phyloP scores from a whole-genome alignment of 2,329 filamentous ascomycete species.

The Sclerotinia nivalis region DNA sequence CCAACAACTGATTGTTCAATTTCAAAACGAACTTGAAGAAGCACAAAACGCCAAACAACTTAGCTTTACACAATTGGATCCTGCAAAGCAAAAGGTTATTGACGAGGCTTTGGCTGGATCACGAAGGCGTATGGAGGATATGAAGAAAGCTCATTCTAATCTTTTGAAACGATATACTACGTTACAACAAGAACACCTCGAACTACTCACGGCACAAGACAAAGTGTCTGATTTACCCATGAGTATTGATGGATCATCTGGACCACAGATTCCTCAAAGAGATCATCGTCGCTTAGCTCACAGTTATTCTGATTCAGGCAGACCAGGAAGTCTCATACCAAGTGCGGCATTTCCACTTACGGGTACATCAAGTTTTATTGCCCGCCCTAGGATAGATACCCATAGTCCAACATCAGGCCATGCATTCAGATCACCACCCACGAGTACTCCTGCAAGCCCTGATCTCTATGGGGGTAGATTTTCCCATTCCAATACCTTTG shows the following conservation, averaged over 20 bases:
- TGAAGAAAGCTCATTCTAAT: constrained; percentile 54
- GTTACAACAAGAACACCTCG: constrained; percentile 47
- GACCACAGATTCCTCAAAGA: background rate
- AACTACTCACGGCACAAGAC: background rate
- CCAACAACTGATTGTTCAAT: constrained; percentile 32
- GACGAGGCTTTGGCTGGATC: constrained; percentile 31
- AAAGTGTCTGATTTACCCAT: constrained; percentile 7
- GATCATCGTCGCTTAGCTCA: constrained; percentile 15
- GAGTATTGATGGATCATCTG: constrained; percentile 17
- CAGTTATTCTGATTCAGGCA: constrained; percentile 6
- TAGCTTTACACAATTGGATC: background rate
- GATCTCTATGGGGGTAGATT: constrained; percentile 21
- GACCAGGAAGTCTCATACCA: background rate
- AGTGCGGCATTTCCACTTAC: constrained; percentile 5
- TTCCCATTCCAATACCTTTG: constrained; percentile 3
- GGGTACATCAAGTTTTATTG: constrained; percentile 8
- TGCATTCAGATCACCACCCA: constrained; percentile 6
- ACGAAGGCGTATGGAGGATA: constrained; percentile 46
- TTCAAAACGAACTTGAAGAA: constrained; percentile 47
- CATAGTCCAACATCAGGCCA: constrained; percentile 3
- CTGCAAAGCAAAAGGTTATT: constrained; percentile 24
- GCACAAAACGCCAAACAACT: constrained; percentile 15
- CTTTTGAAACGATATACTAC: constrained; percentile 53
- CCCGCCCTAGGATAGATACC: constrained; percentile 10
- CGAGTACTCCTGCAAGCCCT: background rate